phyloP scores from a whole-genome alignment of 805 yeast genomes.

The Yarrowia hollandica region DNA sequence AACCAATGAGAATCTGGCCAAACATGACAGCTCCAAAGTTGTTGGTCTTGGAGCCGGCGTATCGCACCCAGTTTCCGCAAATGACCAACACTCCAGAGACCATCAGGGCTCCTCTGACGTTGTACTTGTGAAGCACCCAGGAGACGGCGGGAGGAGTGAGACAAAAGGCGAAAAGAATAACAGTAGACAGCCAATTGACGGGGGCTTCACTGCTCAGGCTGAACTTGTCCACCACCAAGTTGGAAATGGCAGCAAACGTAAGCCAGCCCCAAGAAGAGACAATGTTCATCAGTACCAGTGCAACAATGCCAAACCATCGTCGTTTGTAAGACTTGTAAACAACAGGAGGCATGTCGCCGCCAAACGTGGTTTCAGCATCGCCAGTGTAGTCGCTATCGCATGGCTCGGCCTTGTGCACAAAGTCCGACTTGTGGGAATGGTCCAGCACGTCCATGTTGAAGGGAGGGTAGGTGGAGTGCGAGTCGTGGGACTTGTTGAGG shows the following conservation, averaged over 20 bases:
- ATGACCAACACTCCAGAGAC: slow-evolving; percentile 36
- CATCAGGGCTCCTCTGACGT: slow-evolving; percentile 36
- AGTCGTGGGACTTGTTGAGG: neutral
- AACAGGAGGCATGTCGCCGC: neutral
- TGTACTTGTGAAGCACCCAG: slow-evolving; percentile 34
- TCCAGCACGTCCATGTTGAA: slow-evolving; percentile 15
- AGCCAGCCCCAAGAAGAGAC: slow-evolving; percentile 43
- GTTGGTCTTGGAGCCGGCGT: slow-evolving; percentile 37
- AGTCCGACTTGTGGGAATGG: neutral
- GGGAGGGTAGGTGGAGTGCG: slow-evolving; percentile 11
- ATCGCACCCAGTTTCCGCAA: slow-evolving; percentile 40
- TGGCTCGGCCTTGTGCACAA: neutral
- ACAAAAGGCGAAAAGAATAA: slow-evolving; percentile 39
- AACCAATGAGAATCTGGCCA: slow-evolving; percentile 42
- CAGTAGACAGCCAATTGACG: slow-evolving; percentile 42
- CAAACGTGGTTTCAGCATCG: slow-evolving; percentile 19
- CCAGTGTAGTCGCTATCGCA: neutral
- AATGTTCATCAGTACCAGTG: slow-evolving; percentile 38
- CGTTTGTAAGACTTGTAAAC: slow-evolving; percentile 38
- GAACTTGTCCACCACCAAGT: slow-evolving; percentile 35
- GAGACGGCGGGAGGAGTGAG: slow-evolving; percentile 38
- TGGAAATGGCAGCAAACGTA: slow-evolving; percentile 40
- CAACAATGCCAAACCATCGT: slow-evolving; percentile 41
- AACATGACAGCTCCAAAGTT: slow-evolving; percentile 39
- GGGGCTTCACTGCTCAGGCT: slow-evolving; percentile 36